Base-by-base conservation (phyloP, 139 green algal genomes). In the Chlorella vulgaris region DNA sequence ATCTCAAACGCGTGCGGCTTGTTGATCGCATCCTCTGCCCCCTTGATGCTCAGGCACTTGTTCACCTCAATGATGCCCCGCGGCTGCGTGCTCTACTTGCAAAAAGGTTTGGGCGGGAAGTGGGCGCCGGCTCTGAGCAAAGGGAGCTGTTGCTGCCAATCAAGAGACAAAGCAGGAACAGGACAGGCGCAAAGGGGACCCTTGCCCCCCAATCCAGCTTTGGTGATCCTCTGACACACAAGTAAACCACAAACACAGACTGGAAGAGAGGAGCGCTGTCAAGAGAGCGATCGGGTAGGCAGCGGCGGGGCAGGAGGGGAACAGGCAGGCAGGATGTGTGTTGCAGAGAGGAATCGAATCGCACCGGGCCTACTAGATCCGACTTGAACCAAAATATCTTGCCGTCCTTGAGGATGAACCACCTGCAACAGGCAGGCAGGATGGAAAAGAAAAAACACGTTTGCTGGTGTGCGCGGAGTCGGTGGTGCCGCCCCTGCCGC, bases 351-450 rank as follows among this genome's bases (percentile, higher is more conserved):
- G n/a, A n/a, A n/a, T n/a, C n/a, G n/a, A n/a, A n/a, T n/a, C n/a
- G n/a, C n/a, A 95, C 92, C 43, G 90, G 88, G 22, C 87, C 95
- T 15, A 99, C 89, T 15, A 94, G 85, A 63, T 98, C 92, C 10
- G 90, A 89, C 77, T 98, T 97, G 88, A 99, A 99, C 97, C 97
- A 99, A 80, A 99, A 98, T 29, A 99, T 97, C 83, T 97, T 98
- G 42, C 95, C 96, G 40, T 98, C 88, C 88, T 99, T 99, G 35
- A 99, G 86, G 7, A 99, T 91, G 81, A 99, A 99, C 94, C 94
- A 99, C 75, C 96, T 88, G 83, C 82, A 79, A 15, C 4, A 35
- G 1, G 68, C 38, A 73, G 22, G n/a, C 0, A 28, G 61, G n/a
- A n/a, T 22, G 47, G 28, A n/a, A 58, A 39, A 7, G 33, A 47